Evolutionary conservation across 2,329 filamentous ascomycete genomes (phyloP).

Genomic region (Fusarium sulawesiense): DNA sequence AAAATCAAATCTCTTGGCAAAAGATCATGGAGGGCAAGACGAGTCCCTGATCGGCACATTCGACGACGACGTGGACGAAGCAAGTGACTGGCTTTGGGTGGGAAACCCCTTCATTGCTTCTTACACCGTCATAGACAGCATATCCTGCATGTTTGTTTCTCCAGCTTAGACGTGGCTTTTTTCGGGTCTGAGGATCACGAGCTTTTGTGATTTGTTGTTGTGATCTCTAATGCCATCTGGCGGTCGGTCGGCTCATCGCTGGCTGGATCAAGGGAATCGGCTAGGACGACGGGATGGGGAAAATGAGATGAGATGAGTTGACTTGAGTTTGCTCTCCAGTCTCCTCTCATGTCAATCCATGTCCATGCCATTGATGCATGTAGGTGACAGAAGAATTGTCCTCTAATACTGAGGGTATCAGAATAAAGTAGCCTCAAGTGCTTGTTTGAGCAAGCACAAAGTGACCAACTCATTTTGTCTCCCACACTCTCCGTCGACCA

Average conservation of each 20-base stretch:
- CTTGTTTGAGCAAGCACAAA: not conserved
- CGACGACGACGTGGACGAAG: not conserved
- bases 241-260: slow-evolving; percentile 26
- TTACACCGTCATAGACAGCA: slow-evolving; percentile 22
- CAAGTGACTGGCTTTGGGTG: not conserved
- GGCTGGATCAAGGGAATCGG: slow-evolving; percentile 38
- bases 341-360: not conserved
- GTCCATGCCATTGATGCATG: not conserved
- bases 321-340: slow-evolving; percentile 3
- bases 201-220: slow-evolving; percentile 4
- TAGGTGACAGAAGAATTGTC: not conserved
- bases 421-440: not conserved
- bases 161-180: slow-evolving; percentile 21
- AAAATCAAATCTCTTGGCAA: slow-evolving; percentile 42
- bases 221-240: slow-evolving; percentile 6
- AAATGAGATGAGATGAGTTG: slow-evolving; percentile 5
- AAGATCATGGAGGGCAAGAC: slow-evolving; percentile 30
- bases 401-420: not conserved
- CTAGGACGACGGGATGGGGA: slow-evolving; percentile 19
- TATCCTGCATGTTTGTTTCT: slow-evolving; percentile 27
- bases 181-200: slow-evolving; percentile 2
- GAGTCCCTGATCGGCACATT: slow-evolving; percentile 44
- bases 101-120: slow-evolving; percentile 21
- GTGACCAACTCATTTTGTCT: not conserved
- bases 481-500: not conserved